Conservation (phyloP, 1,284 basidiomycete genomes). For the Violaceomyces palustris region DNA sequence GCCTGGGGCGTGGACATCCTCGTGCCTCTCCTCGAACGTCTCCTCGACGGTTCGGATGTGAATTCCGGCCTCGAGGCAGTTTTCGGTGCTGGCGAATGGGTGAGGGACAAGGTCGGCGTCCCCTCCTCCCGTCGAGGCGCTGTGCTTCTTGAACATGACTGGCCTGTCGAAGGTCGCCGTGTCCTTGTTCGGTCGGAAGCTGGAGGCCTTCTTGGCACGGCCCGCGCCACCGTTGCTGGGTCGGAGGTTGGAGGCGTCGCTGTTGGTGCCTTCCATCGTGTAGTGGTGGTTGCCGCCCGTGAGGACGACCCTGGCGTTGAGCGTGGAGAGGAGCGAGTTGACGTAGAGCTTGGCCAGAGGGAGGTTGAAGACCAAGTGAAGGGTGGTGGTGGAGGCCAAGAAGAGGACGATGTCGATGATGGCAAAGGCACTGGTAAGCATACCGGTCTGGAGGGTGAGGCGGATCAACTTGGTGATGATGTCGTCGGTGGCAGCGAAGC, state of each 20-base stretch:
- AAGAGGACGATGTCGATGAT: constrained; percentile 42
- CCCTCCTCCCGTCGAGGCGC: not conserved
- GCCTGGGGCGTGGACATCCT: constrained; percentile 10
- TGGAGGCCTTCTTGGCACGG: not conserved
- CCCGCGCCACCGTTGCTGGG: not conserved
- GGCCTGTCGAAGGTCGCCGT: too few relatives aligned
- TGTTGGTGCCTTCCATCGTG: constrained; percentile 27
- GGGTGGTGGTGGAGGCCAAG: constrained; percentile 32
- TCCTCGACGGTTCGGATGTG: constrained; percentile 43
- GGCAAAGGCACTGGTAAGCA: constrained; percentile 39
- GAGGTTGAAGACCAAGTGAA: constrained; percentile 46
- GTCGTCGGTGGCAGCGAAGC: constrained; percentile 47
- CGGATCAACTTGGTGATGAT: constrained; percentile 45
- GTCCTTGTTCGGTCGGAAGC: not conserved
- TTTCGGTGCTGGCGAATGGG: constrained; percentile 8
- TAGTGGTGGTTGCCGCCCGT: constrained; percentile 12
- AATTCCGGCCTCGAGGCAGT: constrained; percentile 25
- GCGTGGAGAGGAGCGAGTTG: constrained; percentile 48
- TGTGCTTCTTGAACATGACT: not conserved
- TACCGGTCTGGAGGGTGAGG: constrained; percentile 43
- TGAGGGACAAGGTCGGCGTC: not conserved
- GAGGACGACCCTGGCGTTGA: constrained; percentile 40
- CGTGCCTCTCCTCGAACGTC: constrained; percentile 34
- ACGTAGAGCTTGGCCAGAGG: constrained; percentile 47
- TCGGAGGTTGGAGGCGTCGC: constrained; percentile 16